Base-by-base conservation (phyloP, 2,329 filamentous ascomycete genomes). In the Rhynchosporium agropyri region DNA sequence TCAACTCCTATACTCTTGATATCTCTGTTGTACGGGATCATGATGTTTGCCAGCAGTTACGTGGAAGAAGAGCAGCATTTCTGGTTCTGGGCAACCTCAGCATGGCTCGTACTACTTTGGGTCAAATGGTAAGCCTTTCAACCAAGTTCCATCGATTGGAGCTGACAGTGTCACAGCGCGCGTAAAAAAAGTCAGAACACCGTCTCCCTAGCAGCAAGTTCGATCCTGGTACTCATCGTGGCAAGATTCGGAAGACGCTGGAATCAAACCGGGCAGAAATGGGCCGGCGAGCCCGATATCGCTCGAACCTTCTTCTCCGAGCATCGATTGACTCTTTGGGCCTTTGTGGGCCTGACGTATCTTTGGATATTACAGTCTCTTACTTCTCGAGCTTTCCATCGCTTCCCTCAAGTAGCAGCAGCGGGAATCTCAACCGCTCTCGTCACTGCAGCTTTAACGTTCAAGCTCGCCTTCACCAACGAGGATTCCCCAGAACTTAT, bases 31-130 rank as follows among this genome's bases (percentile, higher is more conserved):
- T 97, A 98, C 73, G 87, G 88, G 1, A 75, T 85, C 43, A 96
- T 97, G 86, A 98, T 98, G 93, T 98, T 98, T 77, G 94, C 93
- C 9, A 97, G 91, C 74, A 98, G 93, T 73, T 99, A 95, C 75
- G 92, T 99, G 2, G 95, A 99, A 76, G 95, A 99, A 77, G 95
- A 99, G 75, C 95, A 99, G 56, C 92, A 98, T 69, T 97, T 97
- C 74, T 99, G 95, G 95, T 98, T 99, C 77, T 98, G 94, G 92
- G 78, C 86, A 1, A 84, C 89, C 0, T 87, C 89, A 0, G 83
- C 85, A 6, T 96, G 90, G 90, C 73, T 89, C 38, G 76, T 80
- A 1, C 78, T 81, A 36, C 77, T 89, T 12, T 80, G 79, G 38
- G 67, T 83, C 48, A 81, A 79, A 68, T 77, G 78, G 71, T 74